Percentiles rank a stretch among this genome's conserved stretches.
These are phyloP conservation scores for Penicillium sp. DNA, from an alignment of 2,329 filamentous ascomycete genomes.

Conservation along the genomic window DNA sequence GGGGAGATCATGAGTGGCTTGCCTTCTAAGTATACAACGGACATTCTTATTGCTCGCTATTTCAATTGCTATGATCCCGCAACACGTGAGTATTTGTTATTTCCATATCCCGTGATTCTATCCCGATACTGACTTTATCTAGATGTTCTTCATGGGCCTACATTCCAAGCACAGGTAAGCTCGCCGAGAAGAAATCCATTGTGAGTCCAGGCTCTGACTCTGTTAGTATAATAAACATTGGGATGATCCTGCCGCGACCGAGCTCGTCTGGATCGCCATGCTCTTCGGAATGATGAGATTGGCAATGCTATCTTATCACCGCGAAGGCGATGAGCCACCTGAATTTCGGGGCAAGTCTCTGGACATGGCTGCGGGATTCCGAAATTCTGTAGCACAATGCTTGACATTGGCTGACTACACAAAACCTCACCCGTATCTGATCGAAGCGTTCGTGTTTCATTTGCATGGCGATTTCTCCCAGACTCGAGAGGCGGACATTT, in stretches of 20 bases:
- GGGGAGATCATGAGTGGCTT: slow-evolving; percentile 76
- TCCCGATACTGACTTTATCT: slow-evolving; percentile 2
- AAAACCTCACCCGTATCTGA: slow-evolving; percentile 58
- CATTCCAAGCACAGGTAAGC: slow-evolving; percentile 71
- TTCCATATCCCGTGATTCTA: neutral
- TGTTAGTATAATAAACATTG: slow-evolving; percentile 62
- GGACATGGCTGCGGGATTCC: slow-evolving; percentile 47
- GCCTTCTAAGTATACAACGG: slow-evolving; percentile 77
- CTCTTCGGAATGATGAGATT: slow-evolving; percentile 65
- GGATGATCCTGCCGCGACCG: slow-evolving; percentile 57
- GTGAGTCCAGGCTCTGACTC: slow-evolving; percentile 9
- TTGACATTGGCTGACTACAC: slow-evolving; percentile 64
- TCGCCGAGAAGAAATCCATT: neutral
- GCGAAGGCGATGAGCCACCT: slow-evolving; percentile 62
- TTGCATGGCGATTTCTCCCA: slow-evolving; percentile 62
- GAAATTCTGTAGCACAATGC: slow-evolving; percentile 62
- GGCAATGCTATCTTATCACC: slow-evolving; percentile 61
- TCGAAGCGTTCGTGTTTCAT: slow-evolving; percentile 63
- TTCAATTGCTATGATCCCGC: slow-evolving; percentile 77
- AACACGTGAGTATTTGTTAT: slow-evolving; percentile 51
- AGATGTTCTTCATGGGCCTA: slow-evolving; percentile 77
- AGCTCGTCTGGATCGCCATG: slow-evolving; percentile 62
- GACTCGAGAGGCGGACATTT: slow-evolving; percentile 59
- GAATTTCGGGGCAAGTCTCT: slow-evolving; percentile 60
- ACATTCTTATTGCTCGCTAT: slow-evolving; percentile 82